Evolutionary conservation across 176 grass and related monocot genomes (phyloP).

Genomic region (Thinopyrum elongatum): DNA sequence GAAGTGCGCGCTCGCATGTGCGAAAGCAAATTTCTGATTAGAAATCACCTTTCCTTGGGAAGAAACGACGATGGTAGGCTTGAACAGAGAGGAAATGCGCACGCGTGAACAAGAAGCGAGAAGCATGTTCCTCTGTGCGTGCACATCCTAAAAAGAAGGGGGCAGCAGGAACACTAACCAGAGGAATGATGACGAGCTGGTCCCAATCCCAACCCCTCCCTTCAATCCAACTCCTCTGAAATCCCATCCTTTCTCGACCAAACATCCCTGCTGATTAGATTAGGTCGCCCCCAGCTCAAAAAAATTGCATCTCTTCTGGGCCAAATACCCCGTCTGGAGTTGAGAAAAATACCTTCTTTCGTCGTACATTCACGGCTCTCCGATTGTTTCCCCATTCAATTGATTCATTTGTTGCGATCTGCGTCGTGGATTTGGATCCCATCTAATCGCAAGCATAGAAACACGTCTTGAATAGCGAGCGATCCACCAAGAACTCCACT

Average conservation of each 20-base stretch:
- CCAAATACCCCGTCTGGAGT: slow-evolving; percentile 36
- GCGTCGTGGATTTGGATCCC: not conserved
- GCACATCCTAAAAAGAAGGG: slow-evolving; percentile 12
- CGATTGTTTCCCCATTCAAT: not conserved
- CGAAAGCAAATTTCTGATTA: no score
- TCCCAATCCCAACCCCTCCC: slow-evolving; percentile 59
- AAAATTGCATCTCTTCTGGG: slow-evolving; percentile 28
- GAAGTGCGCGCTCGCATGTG: no score
- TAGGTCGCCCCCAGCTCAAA: slow-evolving; percentile 27
- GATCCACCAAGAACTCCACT: slow-evolving; percentile 49
- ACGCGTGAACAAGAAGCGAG: slow-evolving; percentile 46
- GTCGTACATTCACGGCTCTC: not conserved
- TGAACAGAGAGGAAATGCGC: slow-evolving; percentile 23
- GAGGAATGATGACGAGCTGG: slow-evolving; percentile 39
- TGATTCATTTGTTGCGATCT: not conserved
- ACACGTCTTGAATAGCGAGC: slow-evolving; percentile 12
- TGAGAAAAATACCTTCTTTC: slow-evolving; percentile 18
- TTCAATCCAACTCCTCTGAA: slow-evolving; percentile 69
- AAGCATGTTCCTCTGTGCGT: slow-evolving; percentile 25
- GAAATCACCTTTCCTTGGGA: no score
- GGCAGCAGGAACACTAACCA: not conserved
- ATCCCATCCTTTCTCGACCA: slow-evolving; percentile 33
- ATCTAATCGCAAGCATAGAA: slow-evolving; percentile 4
- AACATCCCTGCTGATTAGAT: slow-evolving; percentile 21
- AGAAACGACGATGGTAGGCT: not conserved